Conservation (phyloP, 2,329 filamentous ascomycete species). For the Orbilia javanica region DNA sequence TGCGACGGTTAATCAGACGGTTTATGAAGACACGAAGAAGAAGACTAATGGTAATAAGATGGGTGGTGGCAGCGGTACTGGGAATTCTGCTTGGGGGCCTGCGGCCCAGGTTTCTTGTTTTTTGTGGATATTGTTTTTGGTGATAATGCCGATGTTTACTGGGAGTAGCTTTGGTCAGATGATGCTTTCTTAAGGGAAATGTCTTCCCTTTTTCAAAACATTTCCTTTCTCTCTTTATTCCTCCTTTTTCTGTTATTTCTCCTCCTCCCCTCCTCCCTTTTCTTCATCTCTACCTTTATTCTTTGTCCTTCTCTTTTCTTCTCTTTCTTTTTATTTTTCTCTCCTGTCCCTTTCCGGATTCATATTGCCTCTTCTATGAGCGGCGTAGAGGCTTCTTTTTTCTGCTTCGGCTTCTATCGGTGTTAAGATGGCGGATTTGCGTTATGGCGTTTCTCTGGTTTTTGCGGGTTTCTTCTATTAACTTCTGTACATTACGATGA, state of each 20-base stretch:
- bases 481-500: too few species aligned
- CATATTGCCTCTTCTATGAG: not conserved
- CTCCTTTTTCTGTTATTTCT: too few species aligned
- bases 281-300: not conserved
- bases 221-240: too few species aligned
- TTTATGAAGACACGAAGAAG: constrained; percentile 37
- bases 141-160: not conserved
- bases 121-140: constrained; percentile 17
- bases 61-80: not conserved
- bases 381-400: not conserved
- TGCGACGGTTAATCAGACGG: constrained; percentile 51
- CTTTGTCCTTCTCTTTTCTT: not conserved
- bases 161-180: not conserved
- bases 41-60: constrained; percentile 23
- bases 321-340: not conserved
- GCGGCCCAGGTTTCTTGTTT: constrained; percentile 11
- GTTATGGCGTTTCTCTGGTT: not conserved
- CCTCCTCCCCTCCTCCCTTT: too few species aligned
- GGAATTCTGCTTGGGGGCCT: not conserved
- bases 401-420: too few species aligned
- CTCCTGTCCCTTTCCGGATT: too few species aligned
- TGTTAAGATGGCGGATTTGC: not conserved
- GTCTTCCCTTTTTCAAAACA: not conserved
- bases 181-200: not conserved
- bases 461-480: too few species aligned